Conservation (phyloP, 257 asterid genomes). For the Thymus quinquecostatus region DNA sequence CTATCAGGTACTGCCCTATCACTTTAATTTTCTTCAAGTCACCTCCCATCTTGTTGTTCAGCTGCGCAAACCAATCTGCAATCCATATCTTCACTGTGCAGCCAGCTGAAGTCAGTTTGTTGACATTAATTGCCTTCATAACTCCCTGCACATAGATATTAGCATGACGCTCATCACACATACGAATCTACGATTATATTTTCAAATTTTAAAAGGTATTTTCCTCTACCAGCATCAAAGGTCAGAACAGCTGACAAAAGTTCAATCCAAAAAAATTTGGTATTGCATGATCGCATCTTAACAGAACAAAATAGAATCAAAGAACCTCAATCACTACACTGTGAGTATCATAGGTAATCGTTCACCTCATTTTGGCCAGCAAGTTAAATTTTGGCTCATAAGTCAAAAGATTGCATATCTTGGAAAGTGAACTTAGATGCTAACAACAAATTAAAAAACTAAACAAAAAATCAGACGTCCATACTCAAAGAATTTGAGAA, state of each 20-base stretch:
- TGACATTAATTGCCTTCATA: constrained; percentile 85
- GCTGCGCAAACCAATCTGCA: constrained; percentile 95
- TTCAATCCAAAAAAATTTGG: background rate
- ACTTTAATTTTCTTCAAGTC: constrained; percentile 79
- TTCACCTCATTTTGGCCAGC: background rate
- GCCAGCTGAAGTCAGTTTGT: constrained; percentile 81
- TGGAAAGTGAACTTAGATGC: background rate
- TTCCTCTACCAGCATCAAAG: constrained; percentile 2
- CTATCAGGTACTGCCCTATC: constrained; percentile 78
- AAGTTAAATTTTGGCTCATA: background rate
- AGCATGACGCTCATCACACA: background rate
- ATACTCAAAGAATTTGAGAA: background rate
- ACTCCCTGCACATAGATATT: constrained; percentile 62
- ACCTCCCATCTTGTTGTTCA: constrained; percentile 90
- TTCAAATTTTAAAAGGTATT: background rate
- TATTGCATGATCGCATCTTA: background rate
- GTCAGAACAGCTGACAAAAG: background rate
- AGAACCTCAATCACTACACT: constrained; percentile 1
- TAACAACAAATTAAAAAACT: background rate
- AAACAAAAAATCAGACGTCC: constrained; percentile 1
- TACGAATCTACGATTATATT: background rate
- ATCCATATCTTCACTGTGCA: constrained; percentile 94
- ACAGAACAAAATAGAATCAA: background rate
- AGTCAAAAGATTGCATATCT: background rate
- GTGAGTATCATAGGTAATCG: background rate